phyloP scores from a whole-genome alignment of 2,329 filamentous ascomycete genomes.

The Arthrobotrys megalospora region DNA sequence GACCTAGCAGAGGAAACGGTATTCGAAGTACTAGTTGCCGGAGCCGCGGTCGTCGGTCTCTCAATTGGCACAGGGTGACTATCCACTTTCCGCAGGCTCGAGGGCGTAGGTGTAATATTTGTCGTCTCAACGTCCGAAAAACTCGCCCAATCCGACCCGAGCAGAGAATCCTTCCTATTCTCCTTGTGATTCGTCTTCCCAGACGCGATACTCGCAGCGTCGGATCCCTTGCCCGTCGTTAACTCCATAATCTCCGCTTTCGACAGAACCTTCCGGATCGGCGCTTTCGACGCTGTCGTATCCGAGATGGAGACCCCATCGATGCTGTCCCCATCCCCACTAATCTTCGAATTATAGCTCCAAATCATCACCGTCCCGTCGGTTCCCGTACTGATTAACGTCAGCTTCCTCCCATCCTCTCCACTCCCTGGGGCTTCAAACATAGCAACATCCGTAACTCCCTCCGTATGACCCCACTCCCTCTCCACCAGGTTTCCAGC shows the following conservation, averaged over 20 bases:
- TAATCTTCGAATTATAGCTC: conserved; percentile 67
- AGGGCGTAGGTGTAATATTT: conserved; percentile 1
- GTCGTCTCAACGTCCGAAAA: conserved; percentile 41
- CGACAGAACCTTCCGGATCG: conserved; percentile 86
- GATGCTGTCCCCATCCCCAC: conserved; percentile 40
- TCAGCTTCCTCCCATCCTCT: conserved; percentile 69
- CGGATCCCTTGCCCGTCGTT: conserved; percentile 54
- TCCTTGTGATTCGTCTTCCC: conserved; percentile 50
- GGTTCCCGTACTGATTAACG: conserved; percentile 80
- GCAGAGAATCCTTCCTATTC: conserved; percentile 50
- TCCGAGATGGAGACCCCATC: conserved; percentile 68
- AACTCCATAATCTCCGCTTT: conserved; percentile 89
- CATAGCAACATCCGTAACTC: conserved; percentile 86
- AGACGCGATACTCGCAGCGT: conserved; percentile 42
- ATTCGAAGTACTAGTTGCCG: neutral
- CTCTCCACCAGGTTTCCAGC: conserved; percentile 84
- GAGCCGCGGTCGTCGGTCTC: conserved; percentile 13
- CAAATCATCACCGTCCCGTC: conserved; percentile 90
- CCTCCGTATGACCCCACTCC: conserved; percentile 96
- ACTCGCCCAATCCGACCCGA: conserved; percentile 47
- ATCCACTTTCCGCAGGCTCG: conserved; percentile 39
- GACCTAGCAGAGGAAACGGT: conserved; percentile 17
- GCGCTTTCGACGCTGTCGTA: conserved; percentile 75
- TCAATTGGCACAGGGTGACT: conserved; percentile 3
- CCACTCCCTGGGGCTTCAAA: conserved; percentile 73